phyloP scores from a whole-genome alignment of 1,139 yeast species.

The Kurtzmaniella quercitrusa region DNA sequence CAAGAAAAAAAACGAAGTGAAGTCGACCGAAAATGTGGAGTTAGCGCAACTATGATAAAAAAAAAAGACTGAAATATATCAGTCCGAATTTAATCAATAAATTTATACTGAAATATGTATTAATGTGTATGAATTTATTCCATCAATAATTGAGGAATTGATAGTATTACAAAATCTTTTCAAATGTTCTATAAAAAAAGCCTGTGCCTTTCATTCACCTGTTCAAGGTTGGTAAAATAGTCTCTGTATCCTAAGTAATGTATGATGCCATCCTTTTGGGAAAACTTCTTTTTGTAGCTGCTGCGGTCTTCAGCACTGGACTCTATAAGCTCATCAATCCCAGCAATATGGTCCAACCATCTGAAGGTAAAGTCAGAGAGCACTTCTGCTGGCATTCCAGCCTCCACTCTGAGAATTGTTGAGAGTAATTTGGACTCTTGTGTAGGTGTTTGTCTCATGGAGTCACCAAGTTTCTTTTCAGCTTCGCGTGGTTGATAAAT shows the following conservation, averaged over 20 bases:
- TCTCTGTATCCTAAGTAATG: constrained; percentile 23
- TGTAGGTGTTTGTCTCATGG: constrained; percentile 6
- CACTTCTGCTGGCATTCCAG: constrained; percentile 22
- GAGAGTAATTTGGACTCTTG: constrained; percentile 24
- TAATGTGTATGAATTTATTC: too few relatives aligned
- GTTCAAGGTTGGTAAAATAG: constrained; percentile 28
- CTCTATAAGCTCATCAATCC: constrained; percentile 8
- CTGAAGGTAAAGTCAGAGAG: constrained; percentile 26
- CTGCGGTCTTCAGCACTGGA: constrained; percentile 7
- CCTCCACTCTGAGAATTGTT: constrained; percentile 31
- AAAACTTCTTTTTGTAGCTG: constrained; percentile 10
- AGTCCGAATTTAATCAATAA: too few relatives aligned
- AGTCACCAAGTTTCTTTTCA: constrained; percentile 10
- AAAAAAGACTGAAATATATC: too few relatives aligned
- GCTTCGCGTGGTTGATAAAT: constrained; percentile 13
- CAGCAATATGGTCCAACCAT: constrained; percentile 22
- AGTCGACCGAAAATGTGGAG: too few relatives aligned
- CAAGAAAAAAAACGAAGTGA: too few relatives aligned
- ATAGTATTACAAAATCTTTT: neutral
- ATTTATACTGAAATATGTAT: too few relatives aligned
- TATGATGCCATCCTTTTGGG: constrained; percentile 11
- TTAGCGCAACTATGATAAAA: too few relatives aligned
- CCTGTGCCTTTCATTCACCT: constrained; percentile 28
- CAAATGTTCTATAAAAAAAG: constrained; percentile 20
- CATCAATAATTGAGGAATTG: neutral